These are phyloP conservation scores for Orbilia quercus DNA, from an alignment of 2,329 filamentous ascomycete genomes.

Conservation along the genomic window DNA sequence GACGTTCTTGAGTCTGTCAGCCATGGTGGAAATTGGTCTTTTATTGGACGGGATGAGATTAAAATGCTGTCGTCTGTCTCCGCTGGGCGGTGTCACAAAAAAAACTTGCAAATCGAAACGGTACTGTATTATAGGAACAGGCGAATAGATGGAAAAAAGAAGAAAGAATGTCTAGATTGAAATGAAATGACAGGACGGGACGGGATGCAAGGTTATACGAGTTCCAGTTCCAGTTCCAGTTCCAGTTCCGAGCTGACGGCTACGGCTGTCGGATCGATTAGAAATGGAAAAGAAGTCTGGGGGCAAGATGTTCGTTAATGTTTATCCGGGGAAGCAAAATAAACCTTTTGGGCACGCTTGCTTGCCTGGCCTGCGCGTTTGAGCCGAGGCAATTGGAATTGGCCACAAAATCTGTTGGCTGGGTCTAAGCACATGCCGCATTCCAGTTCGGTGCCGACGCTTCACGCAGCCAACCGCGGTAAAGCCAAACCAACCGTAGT, in stretches of 20 bases:
- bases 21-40: constrained; percentile 69
- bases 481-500: too few relatives aligned
- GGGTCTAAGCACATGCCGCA: constrained; percentile 49
- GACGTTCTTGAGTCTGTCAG: constrained; percentile 87
- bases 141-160: neutral
- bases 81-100: constrained; percentile 35
- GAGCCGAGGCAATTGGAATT: constrained; percentile 52
- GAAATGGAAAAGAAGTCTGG: constrained; percentile 25
- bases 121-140: constrained; percentile 21
- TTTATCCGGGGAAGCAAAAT: constrained; percentile 47
- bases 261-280: constrained; percentile 30
- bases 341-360: too few relatives aligned
- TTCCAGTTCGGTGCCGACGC: constrained; percentile 29
- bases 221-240: too few relatives aligned
- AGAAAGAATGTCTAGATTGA: neutral
- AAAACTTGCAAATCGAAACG: too few relatives aligned
- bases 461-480: constrained; percentile 50
- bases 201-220: constrained; percentile 32
- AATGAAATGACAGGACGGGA: constrained; percentile 2
- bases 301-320: neutral
- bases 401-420: neutral
- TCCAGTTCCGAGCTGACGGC: constrained; percentile 30
- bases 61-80: constrained; percentile 21
- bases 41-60: constrained; percentile 50
- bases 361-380: constrained; percentile 50